Percentiles rank a stretch among this genome's conserved stretches.
phyloP scores from a whole-genome alignment of 192 early-diverging fungal species.

The Entomortierella beljakovae region DNA sequence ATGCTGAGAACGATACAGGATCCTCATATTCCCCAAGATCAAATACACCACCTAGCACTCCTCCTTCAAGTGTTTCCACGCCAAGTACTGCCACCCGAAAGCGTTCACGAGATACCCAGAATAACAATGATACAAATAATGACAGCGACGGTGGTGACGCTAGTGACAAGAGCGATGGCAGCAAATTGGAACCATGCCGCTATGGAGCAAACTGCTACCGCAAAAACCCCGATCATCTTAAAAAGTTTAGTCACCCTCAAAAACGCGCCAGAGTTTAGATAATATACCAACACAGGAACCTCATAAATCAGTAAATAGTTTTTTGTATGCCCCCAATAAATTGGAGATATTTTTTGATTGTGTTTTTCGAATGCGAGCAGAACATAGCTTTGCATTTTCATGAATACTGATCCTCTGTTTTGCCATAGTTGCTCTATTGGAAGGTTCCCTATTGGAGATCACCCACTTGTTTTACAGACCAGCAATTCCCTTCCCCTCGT shows the following conservation, averaged over 20 bases:
- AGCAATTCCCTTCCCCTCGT: too few species aligned
- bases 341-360: too few species aligned
- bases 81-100: constrained; percentile 4
- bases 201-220: constrained; percentile 46
- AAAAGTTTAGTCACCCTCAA: constrained; percentile 34
- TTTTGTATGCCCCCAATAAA: not conserved
- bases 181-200: constrained; percentile 18
- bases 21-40: not conserved
- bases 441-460: too few species aligned
- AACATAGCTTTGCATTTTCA: too few species aligned
- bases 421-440: too few species aligned
- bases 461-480: too few species aligned
- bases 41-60: not conserved
- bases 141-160: constrained; percentile 5
- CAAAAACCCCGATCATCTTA: constrained; percentile 44
- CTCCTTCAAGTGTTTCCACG: not conserved
- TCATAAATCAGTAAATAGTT: not conserved
- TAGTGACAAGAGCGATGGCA: not conserved
- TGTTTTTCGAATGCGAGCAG: too few species aligned
- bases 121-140: not conserved
- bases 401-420: too few species aligned
- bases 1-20: not conserved
- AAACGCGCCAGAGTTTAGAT: constrained; percentile 20
- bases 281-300: not conserved
- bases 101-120: not conserved